Evolutionary conservation across 1,284 basidiomycete genomes (phyloP).

Genomic region (Pisolithus thermaeus): DNA sequence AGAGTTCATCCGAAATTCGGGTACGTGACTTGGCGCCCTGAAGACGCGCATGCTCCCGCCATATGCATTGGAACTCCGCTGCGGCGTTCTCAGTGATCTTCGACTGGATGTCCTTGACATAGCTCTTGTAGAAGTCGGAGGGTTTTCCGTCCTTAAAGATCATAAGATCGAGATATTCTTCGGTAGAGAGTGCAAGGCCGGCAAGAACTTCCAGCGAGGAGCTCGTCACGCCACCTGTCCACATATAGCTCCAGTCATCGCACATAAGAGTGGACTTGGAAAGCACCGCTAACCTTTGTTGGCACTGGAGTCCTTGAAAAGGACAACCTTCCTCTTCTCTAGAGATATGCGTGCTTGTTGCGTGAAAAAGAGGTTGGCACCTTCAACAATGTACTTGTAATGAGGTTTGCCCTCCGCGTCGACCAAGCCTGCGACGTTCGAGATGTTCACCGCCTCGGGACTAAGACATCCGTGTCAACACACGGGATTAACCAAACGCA

Average conservation of each 20-base stretch:
- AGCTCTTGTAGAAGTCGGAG: slow-evolving; percentile 81
- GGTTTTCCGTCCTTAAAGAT: slow-evolving; percentile 89
- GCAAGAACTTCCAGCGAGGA: slow-evolving; percentile 95
- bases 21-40: slow-evolving; percentile 83
- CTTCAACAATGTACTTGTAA: slow-evolving; percentile 97
- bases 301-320: slow-evolving; percentile 96
- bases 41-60: slow-evolving; percentile 81
- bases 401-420: slow-evolving; percentile 94
- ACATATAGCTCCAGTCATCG: slow-evolving; percentile 1
- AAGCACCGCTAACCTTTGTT: slow-evolving; percentile 71
- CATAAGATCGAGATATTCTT: slow-evolving; percentile 89
- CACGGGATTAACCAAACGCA: neutral
- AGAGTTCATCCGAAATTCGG: slow-evolving; percentile 90
- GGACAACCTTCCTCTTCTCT: slow-evolving; percentile 88
- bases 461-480: slow-evolving; percentile 26
- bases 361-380: slow-evolving; percentile 96
- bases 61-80: slow-evolving; percentile 91
- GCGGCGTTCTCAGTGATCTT: slow-evolving; percentile 93
- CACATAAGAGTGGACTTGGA: neutral
- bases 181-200: slow-evolving; percentile 80
- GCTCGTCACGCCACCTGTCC: slow-evolving; percentile 89
- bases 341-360: slow-evolving; percentile 93
- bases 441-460: slow-evolving; percentile 95
- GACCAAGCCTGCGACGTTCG: slow-evolving; percentile 86
- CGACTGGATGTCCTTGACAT: slow-evolving; percentile 88